Conservation (phyloP, 345 rosid genomes). For the Excoecaria agallocha region DNA sequence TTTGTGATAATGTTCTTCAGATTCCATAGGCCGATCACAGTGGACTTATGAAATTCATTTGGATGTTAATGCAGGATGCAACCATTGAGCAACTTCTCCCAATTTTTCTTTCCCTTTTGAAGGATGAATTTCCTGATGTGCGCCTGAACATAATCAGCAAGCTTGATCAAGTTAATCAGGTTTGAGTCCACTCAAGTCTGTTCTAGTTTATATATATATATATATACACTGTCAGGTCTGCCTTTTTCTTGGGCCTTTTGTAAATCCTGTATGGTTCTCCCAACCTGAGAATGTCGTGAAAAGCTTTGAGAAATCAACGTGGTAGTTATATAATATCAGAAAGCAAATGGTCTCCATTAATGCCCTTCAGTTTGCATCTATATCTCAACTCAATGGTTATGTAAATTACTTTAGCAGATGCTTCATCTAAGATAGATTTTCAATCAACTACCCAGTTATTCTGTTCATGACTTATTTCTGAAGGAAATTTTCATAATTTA, state of each 20-base stretch:
- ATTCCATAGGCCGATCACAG: background rate
- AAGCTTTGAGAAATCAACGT: background rate
- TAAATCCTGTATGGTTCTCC: no score
- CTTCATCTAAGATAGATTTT: background rate
- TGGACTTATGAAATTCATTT: slow-evolving; percentile 10
- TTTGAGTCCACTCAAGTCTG: slow-evolving; percentile 26
- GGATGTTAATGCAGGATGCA: slow-evolving; percentile 59
- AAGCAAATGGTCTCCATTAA: background rate
- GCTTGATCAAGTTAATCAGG: slow-evolving; percentile 99
- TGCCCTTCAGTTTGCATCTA: background rate
- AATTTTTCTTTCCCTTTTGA: slow-evolving; percentile 87
- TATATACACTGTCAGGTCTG: background rate
- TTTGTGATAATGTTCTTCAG: background rate
- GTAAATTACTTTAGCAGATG: background rate
- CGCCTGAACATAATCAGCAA: slow-evolving; percentile 96
- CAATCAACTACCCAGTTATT: background rate
- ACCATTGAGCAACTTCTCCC: slow-evolving; percentile 98
- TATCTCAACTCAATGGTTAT: background rate
- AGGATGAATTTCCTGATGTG: slow-evolving; percentile 97
- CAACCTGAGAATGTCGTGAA: no score
- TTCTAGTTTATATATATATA: no score
- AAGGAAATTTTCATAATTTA: background rate
- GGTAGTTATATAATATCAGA: background rate
- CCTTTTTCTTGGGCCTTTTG: background rate
- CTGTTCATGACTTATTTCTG: background rate